Evolutionary conservation across 2,329 filamentous ascomycete species (phyloP).

Genomic region (Aspergillus sp.): DNA sequence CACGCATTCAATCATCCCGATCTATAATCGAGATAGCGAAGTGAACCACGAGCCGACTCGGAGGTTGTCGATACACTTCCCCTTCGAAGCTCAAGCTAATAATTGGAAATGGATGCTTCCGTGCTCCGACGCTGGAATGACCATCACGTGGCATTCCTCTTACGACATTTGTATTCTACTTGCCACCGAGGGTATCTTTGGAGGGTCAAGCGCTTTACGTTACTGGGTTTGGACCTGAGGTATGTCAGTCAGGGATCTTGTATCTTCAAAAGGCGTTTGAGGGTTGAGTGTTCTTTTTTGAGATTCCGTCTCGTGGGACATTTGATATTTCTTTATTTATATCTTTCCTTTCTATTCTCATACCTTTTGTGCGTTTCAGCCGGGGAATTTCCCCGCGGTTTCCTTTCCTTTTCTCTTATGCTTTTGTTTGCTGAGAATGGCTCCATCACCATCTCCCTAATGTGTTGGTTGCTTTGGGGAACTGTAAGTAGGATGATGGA

Average conservation of each 20-base stretch:
- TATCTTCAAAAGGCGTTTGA: constrained; percentile 24
- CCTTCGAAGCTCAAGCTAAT: not conserved
- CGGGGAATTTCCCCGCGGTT: not conserved
- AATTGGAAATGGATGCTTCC: not conserved
- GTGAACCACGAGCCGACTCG: not conserved
- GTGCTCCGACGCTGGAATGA: not conserved
- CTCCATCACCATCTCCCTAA: constrained; percentile 9
- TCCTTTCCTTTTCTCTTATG: constrained; percentile 11
- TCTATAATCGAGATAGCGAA: not conserved
- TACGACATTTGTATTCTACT: not conserved
- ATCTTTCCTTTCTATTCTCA: constrained; percentile 10
- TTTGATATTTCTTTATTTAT: not conserved
- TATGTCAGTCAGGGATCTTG: constrained; percentile 12
- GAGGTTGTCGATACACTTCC: not conserved
- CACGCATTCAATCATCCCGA: constrained; percentile 1
- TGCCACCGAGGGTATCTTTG: not conserved
- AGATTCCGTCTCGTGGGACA: constrained; percentile 12
- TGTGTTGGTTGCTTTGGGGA: constrained; percentile 7
- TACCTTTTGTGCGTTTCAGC: not conserved
- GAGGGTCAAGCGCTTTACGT: constrained; percentile 2
- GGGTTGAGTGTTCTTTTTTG: constrained; percentile 10
- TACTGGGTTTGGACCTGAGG: constrained; percentile 4
- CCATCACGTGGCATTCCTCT: not conserved
- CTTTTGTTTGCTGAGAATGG: constrained; percentile 9
- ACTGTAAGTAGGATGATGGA: constrained; percentile 22